Conservation (phyloP, 495 filamentous ascomycete genomes). For the Chaetomidium leptoderma region DNA sequence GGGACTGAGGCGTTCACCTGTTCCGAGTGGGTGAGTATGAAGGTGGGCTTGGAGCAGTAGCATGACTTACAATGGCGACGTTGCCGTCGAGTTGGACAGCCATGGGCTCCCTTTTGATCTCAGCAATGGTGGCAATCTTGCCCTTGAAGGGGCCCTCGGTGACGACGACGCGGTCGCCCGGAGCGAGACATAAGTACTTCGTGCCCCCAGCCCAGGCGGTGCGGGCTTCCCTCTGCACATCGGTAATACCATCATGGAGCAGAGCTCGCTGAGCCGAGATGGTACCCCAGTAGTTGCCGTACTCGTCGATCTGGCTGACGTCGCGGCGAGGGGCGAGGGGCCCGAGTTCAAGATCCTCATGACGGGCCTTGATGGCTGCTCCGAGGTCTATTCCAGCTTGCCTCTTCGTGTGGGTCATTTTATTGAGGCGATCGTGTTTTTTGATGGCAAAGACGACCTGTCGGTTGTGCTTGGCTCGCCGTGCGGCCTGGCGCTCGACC, state of each 20-base stretch:
- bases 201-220: constrained; percentile 48
- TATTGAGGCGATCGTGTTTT: constrained; percentile 32
- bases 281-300: constrained; percentile 22
- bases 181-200: constrained; percentile 58
- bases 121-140: constrained; percentile 65
- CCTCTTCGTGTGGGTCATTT: not conserved
- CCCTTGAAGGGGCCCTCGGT: constrained; percentile 72
- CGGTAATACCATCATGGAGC: constrained; percentile 21
- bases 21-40: constrained; percentile 5
- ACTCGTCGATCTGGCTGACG: constrained; percentile 46
- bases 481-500: constrained; percentile 59
- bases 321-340: constrained; percentile 70
- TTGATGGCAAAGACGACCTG: constrained; percentile 33
- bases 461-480: constrained; percentile 39
- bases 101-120: constrained; percentile 54
- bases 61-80: constrained; percentile 59
- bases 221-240: constrained; percentile 29
- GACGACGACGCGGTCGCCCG: constrained; percentile 73
- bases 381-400: constrained; percentile 22
- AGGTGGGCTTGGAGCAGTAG: not conserved
- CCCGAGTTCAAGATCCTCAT: constrained; percentile 72
- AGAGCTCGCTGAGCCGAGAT: constrained; percentile 28
- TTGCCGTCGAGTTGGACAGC: constrained; percentile 56
- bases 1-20: constrained; percentile 59
- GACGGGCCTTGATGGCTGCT: constrained; percentile 33